A percentile compares a stretch with the other conserved stretches of the same genome.
These are phyloP conservation scores for Escovopsis sp. DNA, from an alignment of 2,329 filamentous ascomycete species.

Conservation along the genomic window DNA sequence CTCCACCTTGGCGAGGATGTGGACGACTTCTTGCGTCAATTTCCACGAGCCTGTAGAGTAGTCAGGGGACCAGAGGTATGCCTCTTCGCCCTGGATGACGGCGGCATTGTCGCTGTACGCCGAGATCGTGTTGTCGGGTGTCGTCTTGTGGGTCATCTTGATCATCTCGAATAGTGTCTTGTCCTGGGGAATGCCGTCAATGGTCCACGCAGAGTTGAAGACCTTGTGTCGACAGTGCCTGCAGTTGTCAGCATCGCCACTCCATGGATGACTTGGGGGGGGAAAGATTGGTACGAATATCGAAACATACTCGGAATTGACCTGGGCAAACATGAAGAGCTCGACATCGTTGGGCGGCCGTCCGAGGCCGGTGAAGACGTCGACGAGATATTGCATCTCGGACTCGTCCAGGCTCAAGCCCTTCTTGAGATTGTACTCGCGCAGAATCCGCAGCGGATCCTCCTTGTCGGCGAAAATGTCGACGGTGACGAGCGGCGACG, in stretches of 20 bases:
- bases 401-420: constrained; percentile 76
- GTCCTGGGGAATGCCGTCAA: constrained; percentile 68
- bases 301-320: constrained; percentile 62
- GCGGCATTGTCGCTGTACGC: constrained; percentile 97
- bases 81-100: constrained; percentile 38
- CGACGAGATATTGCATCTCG: constrained; percentile 90
- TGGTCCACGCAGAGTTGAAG: constrained; percentile 94
- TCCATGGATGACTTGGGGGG: not conserved
- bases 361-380: constrained; percentile 29
- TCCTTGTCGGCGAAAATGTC: constrained; percentile 52
- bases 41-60: constrained; percentile 77
- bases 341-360: constrained; percentile 74
- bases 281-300: not conserved
- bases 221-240: constrained; percentile 66
- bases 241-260: not conserved
- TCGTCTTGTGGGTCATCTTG: constrained; percentile 76
- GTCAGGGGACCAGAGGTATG: constrained; percentile 66
- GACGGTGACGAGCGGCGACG: constrained; percentile 54
- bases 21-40: constrained; percentile 70
- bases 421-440: constrained; percentile 68
- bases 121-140: constrained; percentile 71
- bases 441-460: constrained; percentile 55
- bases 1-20: constrained; percentile 86
- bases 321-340: constrained; percentile 98
- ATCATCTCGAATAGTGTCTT: constrained; percentile 92